These are phyloP conservation scores for Extremus antarcticus DNA, from an alignment of 495 filamentous ascomycete species.

Conservation along the genomic window DNA sequence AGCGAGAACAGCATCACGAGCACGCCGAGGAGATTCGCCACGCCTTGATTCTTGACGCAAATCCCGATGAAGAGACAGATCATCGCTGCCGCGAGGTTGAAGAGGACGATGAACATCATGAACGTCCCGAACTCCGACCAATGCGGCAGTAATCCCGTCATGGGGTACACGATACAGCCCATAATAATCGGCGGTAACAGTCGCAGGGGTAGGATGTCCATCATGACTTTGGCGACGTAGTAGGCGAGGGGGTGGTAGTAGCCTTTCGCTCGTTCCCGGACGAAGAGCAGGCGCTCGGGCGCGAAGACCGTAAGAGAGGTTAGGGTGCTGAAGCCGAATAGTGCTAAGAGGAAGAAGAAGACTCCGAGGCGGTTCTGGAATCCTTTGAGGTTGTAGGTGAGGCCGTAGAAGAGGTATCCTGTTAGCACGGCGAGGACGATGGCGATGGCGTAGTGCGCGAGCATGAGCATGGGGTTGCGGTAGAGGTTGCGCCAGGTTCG, in stretches of 20 bases:
- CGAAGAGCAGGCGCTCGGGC: slow-evolving; percentile 80
- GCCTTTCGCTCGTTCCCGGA: slow-evolving; percentile 89
- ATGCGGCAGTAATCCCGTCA: slow-evolving; percentile 85
- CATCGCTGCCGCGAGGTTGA: slow-evolving; percentile 85
- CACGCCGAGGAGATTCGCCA: slow-evolving; percentile 90
- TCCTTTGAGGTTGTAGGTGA: slow-evolving; percentile 89
- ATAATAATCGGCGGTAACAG: slow-evolving; percentile 94
- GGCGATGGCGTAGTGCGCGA: slow-evolving; percentile 97
- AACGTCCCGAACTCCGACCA: slow-evolving; percentile 82
- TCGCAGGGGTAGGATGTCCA: slow-evolving; percentile 87
- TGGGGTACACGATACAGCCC: slow-evolving; percentile 94
- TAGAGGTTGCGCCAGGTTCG: slow-evolving; percentile 97
- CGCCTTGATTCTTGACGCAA: slow-evolving; percentile 78
- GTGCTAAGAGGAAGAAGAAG: slow-evolving; percentile 92
- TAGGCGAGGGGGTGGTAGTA: slow-evolving; percentile 98
- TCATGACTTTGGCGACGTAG: slow-evolving; percentile 84
- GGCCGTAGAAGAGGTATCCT: slow-evolving; percentile 89
- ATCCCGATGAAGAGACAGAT: slow-evolving; percentile 97
- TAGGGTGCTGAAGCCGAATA: slow-evolving; percentile 94
- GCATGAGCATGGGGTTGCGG: slow-evolving; percentile 95
- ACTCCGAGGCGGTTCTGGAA: slow-evolving; percentile 98
- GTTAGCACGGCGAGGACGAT: slow-evolving; percentile 90
- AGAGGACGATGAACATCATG: slow-evolving; percentile 81
- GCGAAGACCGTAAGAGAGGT: slow-evolving; percentile 92
- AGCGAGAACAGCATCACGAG: slow-evolving; percentile 97